Evolutionary conservation across 805 yeast genomes (phyloP).

Genomic region (Sungouiozyma intestinalis): DNA sequence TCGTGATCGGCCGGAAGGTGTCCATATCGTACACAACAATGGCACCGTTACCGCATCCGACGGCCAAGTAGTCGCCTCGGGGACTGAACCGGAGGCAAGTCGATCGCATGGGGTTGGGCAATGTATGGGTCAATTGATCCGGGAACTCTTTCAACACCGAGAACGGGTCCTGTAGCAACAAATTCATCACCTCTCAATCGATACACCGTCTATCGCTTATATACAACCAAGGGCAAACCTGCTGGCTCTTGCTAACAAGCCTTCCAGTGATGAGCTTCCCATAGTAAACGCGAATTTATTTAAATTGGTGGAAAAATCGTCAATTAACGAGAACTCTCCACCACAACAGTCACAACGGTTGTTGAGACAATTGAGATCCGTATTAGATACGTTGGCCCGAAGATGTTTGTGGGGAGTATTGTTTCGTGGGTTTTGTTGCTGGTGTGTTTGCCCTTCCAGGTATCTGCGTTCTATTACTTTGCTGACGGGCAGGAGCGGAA

Average conservation of each 20-base stretch:
- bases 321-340: no score
- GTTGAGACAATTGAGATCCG: no score
- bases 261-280: no score
- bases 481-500: constrained; percentile 40
- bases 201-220: no score
- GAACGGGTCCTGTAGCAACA: constrained; percentile 80
- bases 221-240: no score
- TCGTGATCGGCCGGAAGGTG: constrained; percentile 33
- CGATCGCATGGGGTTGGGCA: constrained; percentile 50
- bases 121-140: constrained; percentile 62
- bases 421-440: constrained; percentile 3
- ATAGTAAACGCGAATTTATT: no score
- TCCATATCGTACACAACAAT: constrained; percentile 66
- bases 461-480: constrained; percentile 39
- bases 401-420: not conserved
- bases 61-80: constrained; percentile 78
- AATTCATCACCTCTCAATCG: constrained; percentile 44
- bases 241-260: no score
- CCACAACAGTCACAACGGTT: no score
- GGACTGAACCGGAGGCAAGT: constrained; percentile 59
- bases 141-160: constrained; percentile 88
- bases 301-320: no score
- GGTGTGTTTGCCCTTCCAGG: constrained; percentile 18
- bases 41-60: constrained; percentile 67
- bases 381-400: no score